Evolutionary conservation across 179 eudicot species (phyloP).

Genomic region (Silene vulgaris): DNA sequence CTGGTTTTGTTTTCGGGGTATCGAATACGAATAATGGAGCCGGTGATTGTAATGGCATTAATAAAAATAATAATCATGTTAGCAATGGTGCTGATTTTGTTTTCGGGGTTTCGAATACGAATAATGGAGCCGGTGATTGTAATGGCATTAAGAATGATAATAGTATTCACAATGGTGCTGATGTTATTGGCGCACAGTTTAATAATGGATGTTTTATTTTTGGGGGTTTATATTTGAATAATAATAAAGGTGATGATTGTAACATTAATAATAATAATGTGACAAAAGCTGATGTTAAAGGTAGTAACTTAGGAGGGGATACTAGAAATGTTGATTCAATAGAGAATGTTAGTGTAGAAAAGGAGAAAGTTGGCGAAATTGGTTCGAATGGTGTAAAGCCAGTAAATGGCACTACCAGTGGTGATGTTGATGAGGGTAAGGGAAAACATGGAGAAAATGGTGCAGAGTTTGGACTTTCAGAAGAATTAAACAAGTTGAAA

Average conservation of each 20-base stretch:
- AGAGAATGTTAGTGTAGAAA: slow-evolving; percentile 13
- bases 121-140: neutral
- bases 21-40: neutral
- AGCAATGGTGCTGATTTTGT: slow-evolving; percentile 9
- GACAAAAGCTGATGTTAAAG: slow-evolving; percentile 12
- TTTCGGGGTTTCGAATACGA: neutral
- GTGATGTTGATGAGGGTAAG: slow-evolving; percentile 11
- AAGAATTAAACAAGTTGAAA: slow-evolving; percentile 51
- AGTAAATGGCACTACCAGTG: slow-evolving; percentile 11
- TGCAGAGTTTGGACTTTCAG: slow-evolving; percentile 36
- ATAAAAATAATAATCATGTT: neutral
- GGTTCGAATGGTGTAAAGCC: neutral
- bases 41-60: slow-evolving; percentile 1
- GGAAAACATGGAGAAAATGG: slow-evolving; percentile 19
- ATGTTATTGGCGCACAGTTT: slow-evolving; percentile 3
- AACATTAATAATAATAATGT: slow-evolving; percentile 11
- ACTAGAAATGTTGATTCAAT: slow-evolving; percentile 4
- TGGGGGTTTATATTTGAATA: neutral
- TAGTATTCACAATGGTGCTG: slow-evolving; percentile 5
- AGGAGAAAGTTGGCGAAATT: slow-evolving; percentile 6
- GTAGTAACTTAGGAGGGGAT: slow-evolving; percentile 16
- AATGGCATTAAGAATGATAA: slow-evolving; percentile 2
- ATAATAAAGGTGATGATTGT: slow-evolving; percentile 1
- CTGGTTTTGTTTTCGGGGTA: slow-evolving; percentile 6
- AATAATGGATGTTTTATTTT: neutral